Percentiles rank a stretch among this genome's conserved stretches.
phyloP scores from a whole-genome alignment of 495 filamentous ascomycete genomes.

The Parathielavia hyrcaniae region DNA sequence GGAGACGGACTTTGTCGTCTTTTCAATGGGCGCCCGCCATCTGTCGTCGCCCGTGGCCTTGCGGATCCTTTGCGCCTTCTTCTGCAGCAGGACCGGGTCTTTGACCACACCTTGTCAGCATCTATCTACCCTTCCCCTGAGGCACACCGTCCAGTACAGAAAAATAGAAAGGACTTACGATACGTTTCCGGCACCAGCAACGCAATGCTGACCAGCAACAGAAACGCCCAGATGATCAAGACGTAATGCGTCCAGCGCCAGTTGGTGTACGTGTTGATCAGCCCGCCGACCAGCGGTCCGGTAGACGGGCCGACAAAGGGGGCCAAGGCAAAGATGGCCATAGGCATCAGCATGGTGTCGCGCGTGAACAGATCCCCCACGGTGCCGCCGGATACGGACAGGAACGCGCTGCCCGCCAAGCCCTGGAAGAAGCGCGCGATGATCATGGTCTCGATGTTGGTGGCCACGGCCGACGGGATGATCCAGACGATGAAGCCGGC shows the following conservation, averaged over 20 bases:
- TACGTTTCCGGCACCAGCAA: constrained; percentile 89
- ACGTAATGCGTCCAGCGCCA: constrained; percentile 93
- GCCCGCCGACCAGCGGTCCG: constrained; percentile 53
- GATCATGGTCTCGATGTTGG: constrained; percentile 77
- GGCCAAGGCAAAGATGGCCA: constrained; percentile 63
- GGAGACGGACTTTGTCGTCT: constrained; percentile 60
- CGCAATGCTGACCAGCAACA: constrained; percentile 55
- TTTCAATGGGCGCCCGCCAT: constrained; percentile 79
- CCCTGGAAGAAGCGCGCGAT: constrained; percentile 80
- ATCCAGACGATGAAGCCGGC: constrained; percentile 75
- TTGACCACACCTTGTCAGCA: neutral
- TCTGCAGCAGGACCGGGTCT: constrained; percentile 61
- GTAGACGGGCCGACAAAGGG: constrained; percentile 68
- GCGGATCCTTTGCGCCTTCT: constrained; percentile 66
- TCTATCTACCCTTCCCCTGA: neutral
- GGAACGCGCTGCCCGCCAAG: constrained; percentile 76
- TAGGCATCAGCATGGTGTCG: constrained; percentile 60
- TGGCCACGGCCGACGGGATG: constrained; percentile 80
- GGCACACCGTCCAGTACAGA: too few species aligned
- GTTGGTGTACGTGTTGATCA: constrained; percentile 64
- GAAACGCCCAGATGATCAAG: constrained; percentile 71
- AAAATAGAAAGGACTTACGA: constrained; percentile 40
- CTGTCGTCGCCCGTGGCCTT: constrained; percentile 69
- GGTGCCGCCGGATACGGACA: constrained; percentile 85
- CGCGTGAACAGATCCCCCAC: constrained; percentile 82